phyloP scores from a whole-genome alignment of 805 yeast species.

The Barnettozyma sucrosica region DNA sequence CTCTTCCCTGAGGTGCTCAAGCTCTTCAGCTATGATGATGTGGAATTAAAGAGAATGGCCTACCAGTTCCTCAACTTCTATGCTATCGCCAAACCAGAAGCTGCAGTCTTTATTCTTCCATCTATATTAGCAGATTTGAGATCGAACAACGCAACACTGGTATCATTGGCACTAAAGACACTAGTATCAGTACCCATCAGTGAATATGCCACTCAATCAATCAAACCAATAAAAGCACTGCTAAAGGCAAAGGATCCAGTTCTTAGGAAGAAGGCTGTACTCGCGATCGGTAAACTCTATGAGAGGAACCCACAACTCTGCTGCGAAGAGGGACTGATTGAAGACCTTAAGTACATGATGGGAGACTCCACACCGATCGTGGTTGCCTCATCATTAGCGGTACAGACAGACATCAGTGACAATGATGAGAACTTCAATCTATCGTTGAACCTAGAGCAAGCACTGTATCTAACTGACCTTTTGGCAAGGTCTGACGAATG shows the following conservation, averaged over 20 bases:
- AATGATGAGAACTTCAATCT: constrained; percentile 43
- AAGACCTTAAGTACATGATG: constrained; percentile 44
- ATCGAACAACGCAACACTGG: constrained; percentile 40
- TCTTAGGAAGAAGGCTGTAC: constrained; percentile 66
- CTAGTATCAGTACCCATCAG: constrained; percentile 52
- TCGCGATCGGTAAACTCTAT: constrained; percentile 61
- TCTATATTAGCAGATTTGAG: constrained; percentile 47
- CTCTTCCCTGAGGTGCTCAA: constrained; percentile 59
- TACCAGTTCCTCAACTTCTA: constrained; percentile 60
- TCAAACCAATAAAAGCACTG: constrained; percentile 31
- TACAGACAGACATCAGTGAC: constrained; percentile 61
- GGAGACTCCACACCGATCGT: constrained; percentile 55
- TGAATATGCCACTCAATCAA: constrained; percentile 44
- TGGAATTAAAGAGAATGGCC: constrained; percentile 67
- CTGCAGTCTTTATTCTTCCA: constrained; percentile 51
- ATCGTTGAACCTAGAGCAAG: constrained; percentile 45
- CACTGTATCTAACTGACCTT: constrained; percentile 35
- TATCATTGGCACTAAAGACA: constrained; percentile 61
- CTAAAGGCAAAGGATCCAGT: constrained; percentile 47
- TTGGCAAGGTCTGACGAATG: constrained; percentile 40
- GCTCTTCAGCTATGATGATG: constrained; percentile 52
- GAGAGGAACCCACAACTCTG: constrained; percentile 46
- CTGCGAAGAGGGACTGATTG: constrained; percentile 38
- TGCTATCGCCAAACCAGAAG: constrained; percentile 51
- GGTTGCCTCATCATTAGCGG: constrained; percentile 66